These are phyloP conservation scores for Hemerocallis citrina DNA, from an alignment of 106 monocot species.

Conservation along the genomic window DNA sequence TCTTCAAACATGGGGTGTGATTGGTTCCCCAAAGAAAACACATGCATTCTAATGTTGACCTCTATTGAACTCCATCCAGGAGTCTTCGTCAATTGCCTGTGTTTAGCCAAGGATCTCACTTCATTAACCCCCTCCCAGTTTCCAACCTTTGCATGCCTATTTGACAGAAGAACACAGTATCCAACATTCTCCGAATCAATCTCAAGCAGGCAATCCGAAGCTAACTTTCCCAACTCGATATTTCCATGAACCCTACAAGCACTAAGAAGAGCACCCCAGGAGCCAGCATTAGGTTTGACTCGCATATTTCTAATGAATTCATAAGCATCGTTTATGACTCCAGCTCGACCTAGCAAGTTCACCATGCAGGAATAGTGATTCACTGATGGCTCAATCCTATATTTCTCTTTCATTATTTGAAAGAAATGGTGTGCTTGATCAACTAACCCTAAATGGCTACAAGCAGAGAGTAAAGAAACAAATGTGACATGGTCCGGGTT, in stretches of 20 bases:
- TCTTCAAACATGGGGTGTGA: slow-evolving; percentile 50
- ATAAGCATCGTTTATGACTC: slow-evolving; percentile 46
- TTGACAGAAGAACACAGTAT: slow-evolving; percentile 68
- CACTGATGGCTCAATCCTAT: slow-evolving; percentile 39
- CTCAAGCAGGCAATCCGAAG: slow-evolving; percentile 40
- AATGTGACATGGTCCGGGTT: slow-evolving; percentile 61
- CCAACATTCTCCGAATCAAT: slow-evolving; percentile 73
- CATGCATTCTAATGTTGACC: slow-evolving; percentile 33
- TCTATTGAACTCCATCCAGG: slow-evolving; percentile 83
- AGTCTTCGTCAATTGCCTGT: slow-evolving; percentile 40
- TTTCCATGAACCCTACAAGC: slow-evolving; percentile 72
- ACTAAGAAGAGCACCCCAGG: slow-evolving; percentile 79
- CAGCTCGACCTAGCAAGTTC: slow-evolving; percentile 61
- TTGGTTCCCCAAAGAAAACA: slow-evolving; percentile 53
- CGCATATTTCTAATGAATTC: slow-evolving; percentile 65
- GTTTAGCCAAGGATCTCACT: slow-evolving; percentile 38
- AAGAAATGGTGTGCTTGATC: slow-evolving; percentile 39
- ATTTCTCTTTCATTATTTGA: slow-evolving; percentile 26
- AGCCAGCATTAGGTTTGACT: slow-evolving; percentile 45
- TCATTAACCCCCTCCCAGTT: slow-evolving; percentile 48
- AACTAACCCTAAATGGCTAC: slow-evolving; percentile 63
- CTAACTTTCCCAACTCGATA: slow-evolving; percentile 45
- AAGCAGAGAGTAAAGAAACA: slow-evolving; percentile 57
- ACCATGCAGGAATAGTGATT: slow-evolving; percentile 86
- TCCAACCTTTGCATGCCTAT: slow-evolving; percentile 59